Evolutionary conservation across 805 yeast genomes (phyloP).

Genomic region (Suhomyces emberorum): DNA sequence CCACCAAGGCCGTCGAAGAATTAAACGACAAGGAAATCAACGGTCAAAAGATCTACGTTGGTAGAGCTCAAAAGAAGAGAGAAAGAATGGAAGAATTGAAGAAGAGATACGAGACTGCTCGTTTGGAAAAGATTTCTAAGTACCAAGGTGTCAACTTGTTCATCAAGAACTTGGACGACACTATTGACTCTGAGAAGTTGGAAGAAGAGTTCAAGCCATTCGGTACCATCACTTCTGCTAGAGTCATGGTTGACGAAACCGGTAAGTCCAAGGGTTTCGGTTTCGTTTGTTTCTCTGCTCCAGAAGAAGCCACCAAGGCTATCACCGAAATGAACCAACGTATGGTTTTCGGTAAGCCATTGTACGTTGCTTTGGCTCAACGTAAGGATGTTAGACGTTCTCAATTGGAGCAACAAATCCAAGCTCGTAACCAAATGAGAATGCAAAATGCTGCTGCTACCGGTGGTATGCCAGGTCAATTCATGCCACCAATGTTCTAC

Average conservation of each 20-base stretch:
- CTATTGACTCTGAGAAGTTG: conserved; percentile 86
- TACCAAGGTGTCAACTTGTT: conserved; percentile 97
- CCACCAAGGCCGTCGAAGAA: conserved; percentile 87
- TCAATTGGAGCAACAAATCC: conserved; percentile 96
- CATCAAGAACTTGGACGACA: conserved; percentile 93
- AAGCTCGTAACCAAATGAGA: conserved; percentile 97
- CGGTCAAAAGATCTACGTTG: conserved; percentile 87
- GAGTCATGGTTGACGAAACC: conserved; percentile 90
- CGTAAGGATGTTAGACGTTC: conserved; percentile 96
- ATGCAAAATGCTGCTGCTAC: conserved; percentile 94
- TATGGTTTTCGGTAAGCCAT: conserved; percentile 91
- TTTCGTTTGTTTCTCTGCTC: conserved; percentile 94
- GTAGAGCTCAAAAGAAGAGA: conserved; percentile 98
- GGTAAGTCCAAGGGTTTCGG: conserved; percentile 98
- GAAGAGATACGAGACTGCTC: conserved; percentile 88
- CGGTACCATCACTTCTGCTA: conserved; percentile 93
- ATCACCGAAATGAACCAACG: conserved; percentile 98
- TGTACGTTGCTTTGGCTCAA: conserved; percentile 98
- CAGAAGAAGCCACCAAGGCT: conserved; percentile 99
- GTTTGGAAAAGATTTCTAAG: conserved; percentile 87
- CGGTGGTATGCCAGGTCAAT: conserved; percentile 82
- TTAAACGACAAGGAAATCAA: conserved; percentile 83
- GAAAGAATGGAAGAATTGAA: conserved; percentile 96
- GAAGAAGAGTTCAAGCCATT: conserved; percentile 89
- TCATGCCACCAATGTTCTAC: conserved; percentile 82